Percentiles rank a stretch among this genome's conserved stretches.
phyloP scores from a whole-genome alignment of 805 yeast species.

The Candida sonorensis region DNA sequence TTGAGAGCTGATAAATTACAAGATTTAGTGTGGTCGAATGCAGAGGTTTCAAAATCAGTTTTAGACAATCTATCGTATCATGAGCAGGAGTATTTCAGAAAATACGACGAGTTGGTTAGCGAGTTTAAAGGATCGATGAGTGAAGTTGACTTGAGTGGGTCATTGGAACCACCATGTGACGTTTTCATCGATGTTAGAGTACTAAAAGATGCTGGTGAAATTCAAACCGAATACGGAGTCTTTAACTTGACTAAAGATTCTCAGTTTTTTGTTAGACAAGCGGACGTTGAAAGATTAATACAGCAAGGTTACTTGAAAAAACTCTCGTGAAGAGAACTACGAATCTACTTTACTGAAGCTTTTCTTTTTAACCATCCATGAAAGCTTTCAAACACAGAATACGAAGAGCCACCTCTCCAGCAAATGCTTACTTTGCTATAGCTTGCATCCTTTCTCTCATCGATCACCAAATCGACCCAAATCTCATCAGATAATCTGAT shows the following conservation, averaged over 20 bases:
- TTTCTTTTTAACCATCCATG: conserved; percentile 15
- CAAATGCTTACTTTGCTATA: neutral
- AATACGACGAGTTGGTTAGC: conserved; percentile 63
- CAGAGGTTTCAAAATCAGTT: conserved; percentile 36
- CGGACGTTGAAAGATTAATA: conserved; percentile 88
- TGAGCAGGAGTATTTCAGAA: conserved; percentile 72
- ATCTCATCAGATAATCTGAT: conserved; percentile 5
- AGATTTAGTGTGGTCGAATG: conserved; percentile 64
- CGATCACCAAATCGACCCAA: conserved; percentile 5
- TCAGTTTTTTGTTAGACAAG: conserved; percentile 88
- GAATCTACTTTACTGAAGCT: too few species aligned
- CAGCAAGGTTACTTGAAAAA: conserved; percentile 91
- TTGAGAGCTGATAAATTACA: conserved; percentile 63
- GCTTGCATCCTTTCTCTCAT: neutral
- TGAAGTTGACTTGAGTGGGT: conserved; percentile 82
- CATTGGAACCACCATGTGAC: conserved; percentile 85
- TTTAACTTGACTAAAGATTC: conserved; percentile 89
- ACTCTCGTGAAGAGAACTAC: conserved; percentile 8
- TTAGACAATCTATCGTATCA: conserved; percentile 57
- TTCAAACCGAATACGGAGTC: conserved; percentile 95
- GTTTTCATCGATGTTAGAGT: conserved; percentile 93
- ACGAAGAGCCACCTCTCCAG: conserved; percentile 22
- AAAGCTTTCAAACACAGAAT: conserved; percentile 26
- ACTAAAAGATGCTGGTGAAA: conserved; percentile 90
- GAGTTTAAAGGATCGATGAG: conserved; percentile 73